These are phyloP conservation scores for Combretum micranthum DNA, from an alignment of 345 rosid species.

Conservation along the genomic window DNA sequence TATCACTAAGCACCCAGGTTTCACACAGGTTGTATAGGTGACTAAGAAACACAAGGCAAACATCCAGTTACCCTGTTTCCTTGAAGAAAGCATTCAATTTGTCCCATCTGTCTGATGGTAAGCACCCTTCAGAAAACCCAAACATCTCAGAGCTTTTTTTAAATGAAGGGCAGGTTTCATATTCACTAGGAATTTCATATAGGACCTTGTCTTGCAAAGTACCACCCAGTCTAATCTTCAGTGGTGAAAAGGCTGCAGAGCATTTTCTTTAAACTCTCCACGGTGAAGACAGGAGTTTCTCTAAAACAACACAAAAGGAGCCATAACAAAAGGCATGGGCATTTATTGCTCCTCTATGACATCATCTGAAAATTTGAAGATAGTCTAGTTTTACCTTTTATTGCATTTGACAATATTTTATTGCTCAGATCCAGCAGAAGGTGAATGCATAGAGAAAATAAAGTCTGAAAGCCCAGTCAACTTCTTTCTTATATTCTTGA, in stretches of 20 bases:
- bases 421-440: conserved; percentile 51
- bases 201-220: conserved; percentile 63
- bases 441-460: background rate
- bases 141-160: conserved; percentile 32
- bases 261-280: background rate
- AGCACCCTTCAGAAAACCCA: conserved; percentile 58
- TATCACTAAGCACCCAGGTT: background rate
- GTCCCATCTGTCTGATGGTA: conserved; percentile 67
- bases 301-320: no score
- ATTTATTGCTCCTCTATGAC: no score
- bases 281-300: background rate
- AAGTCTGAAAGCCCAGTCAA: background rate
- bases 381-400: conserved; percentile 41
- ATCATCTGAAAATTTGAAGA: background rate
- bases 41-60: background rate
- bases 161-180: conserved; percentile 39
- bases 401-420: conserved; percentile 43
- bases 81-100: conserved; percentile 51
- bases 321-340: no score
- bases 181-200: conserved; percentile 33
- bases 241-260: conserved; percentile 52
- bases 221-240: conserved; percentile 72
- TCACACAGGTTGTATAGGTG: background rate
- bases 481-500: no score
- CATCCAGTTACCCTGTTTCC: conserved; percentile 39